Conservation (phyloP, 768 basidiomycete genomes). For the Sarcomyxa edulis region DNA sequence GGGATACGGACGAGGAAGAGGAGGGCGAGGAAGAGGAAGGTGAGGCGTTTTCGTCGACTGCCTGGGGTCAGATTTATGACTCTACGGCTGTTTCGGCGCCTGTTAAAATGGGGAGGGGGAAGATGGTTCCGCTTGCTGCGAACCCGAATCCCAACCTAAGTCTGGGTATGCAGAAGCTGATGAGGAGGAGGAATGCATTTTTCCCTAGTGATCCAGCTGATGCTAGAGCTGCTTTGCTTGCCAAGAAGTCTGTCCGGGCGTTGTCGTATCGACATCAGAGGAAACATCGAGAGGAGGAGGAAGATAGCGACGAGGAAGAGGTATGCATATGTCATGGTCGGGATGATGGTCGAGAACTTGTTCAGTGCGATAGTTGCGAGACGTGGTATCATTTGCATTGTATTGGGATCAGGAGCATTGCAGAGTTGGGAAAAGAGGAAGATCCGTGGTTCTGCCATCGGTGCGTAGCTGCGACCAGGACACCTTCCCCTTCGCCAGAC, state of each 20-base stretch:
- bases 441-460: conserved; percentile 74
- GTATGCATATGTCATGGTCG: conserved; percentile 63
- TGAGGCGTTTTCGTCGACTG: conserved; percentile 27
- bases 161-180: conserved; percentile 11
- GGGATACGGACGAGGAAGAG: conserved; percentile 63
- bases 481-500: conserved; percentile 33
- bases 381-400: conserved; percentile 82
- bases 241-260: conserved; percentile 64
- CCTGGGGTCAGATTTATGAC: conserved; percentile 23
- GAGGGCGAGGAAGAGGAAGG: conserved; percentile 25
- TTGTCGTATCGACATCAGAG: conserved; percentile 49
- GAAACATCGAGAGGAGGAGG: conserved; percentile 28
- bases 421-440: conserved; percentile 69
- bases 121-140: conserved; percentile 51
- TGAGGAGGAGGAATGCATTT: conserved; percentile 25
- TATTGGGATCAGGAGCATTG: conserved; percentile 61
- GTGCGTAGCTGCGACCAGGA: conserved; percentile 38
- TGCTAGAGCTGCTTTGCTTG: conserved; percentile 66
- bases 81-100: conserved; percentile 21
- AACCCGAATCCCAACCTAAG: conserved; percentile 26
- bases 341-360: conserved; percentile 71
- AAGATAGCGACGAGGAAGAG: conserved; percentile 42
- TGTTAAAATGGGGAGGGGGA: conserved; percentile 44
- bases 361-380: conserved; percentile 78
- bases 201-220: conserved; percentile 71